These are phyloP conservation scores for Mucor sp. DNA, from an alignment of 371 early-diverging fungal genomes.

Conservation along the genomic window DNA sequence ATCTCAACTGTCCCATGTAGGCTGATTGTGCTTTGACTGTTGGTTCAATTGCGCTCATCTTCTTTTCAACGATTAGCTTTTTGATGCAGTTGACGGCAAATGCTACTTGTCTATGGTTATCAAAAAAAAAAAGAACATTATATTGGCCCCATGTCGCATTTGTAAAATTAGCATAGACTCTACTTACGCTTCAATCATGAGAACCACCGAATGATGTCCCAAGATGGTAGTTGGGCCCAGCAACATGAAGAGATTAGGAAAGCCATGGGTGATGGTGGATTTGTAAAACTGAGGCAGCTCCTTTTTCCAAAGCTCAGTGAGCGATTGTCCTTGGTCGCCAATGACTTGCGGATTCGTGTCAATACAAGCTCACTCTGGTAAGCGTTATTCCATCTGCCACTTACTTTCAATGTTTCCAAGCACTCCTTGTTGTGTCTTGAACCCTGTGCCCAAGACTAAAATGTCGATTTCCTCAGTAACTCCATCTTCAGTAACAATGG, in stretches of 20 bases:
- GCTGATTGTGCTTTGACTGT: constrained; percentile 17
- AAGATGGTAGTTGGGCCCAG: constrained; percentile 41
- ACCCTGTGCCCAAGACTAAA: constrained; percentile 66
- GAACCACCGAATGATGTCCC: constrained; percentile 35
- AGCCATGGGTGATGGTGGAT: constrained; percentile 25
- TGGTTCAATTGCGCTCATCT: constrained; percentile 6
- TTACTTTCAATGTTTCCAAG: constrained; percentile 26
- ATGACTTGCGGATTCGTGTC: constrained; percentile 4
- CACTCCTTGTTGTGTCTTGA: constrained; percentile 43
- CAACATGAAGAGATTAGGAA: constrained; percentile 45
- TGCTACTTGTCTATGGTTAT: constrained; percentile 23
- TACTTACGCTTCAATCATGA: constrained; percentile 29
- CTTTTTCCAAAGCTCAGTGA: constrained; percentile 13
- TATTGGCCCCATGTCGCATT: neutral
- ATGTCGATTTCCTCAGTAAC: constrained; percentile 49
- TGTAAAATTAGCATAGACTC: neutral
- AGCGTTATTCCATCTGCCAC: neutral
- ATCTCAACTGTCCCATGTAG: constrained; percentile 23
- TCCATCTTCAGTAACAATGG: constrained; percentile 42
- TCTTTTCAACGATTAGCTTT: neutral
- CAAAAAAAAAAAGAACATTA: too few relatives aligned
- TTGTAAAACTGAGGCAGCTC: constrained; percentile 28
- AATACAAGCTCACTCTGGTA: neutral
- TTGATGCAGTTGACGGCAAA: constrained; percentile 14
- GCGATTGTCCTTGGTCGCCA: constrained; percentile 16